Evolutionary conservation across 208 protist species (phyloP).

Genomic region (Trypanosoma caninum): DNA sequence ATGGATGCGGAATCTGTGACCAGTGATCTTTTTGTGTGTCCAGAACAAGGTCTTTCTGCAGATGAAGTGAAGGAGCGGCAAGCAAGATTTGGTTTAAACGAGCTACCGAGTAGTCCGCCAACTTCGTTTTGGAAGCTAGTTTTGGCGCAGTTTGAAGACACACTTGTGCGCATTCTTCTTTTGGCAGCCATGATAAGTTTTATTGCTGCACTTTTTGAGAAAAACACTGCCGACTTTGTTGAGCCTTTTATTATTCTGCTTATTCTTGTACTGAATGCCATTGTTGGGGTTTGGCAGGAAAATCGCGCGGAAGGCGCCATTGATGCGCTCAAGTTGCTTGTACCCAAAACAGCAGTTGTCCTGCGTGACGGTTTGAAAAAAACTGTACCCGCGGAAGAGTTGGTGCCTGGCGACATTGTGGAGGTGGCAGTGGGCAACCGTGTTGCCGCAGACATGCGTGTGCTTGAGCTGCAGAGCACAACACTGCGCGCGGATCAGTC

Average conservation of each 20-base stretch:
- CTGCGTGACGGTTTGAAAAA: conserved; percentile 59
- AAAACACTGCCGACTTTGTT: conserved; percentile 72
- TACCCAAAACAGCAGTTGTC: conserved; percentile 55
- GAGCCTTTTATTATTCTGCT: conserved; percentile 95
- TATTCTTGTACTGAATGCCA: conserved; percentile 93
- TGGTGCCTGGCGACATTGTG: conserved; percentile 96
- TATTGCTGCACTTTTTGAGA: conserved; percentile 68
- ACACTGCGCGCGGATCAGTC: conserved; percentile 90
- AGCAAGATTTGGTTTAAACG: conserved; percentile 60
- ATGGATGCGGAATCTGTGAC: conserved; percentile 15
- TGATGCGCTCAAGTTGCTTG: conserved; percentile 77
- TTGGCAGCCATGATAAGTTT: conserved; percentile 80
- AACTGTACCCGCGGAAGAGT: conserved; percentile 59
- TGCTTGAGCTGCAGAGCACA: conserved; percentile 84
- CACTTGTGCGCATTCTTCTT: conserved; percentile 86
- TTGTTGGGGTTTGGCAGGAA: conserved; percentile 93
- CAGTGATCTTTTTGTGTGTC: conserved; percentile 19
- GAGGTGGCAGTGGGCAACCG: conserved; percentile 92
- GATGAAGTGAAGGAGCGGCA: conserved; percentile 44
- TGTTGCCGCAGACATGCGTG: conserved; percentile 94
- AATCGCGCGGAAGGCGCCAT: conserved; percentile 90
- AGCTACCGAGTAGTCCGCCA: conserved; percentile 47
- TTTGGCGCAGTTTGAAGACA: conserved; percentile 88
- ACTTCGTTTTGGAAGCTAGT: conserved; percentile 83
- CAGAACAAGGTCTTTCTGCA: conserved; percentile 25